Base-by-base conservation (phyloP, 2,329 filamentous ascomycete genomes). In the Aspergillus ibericus region DNA sequence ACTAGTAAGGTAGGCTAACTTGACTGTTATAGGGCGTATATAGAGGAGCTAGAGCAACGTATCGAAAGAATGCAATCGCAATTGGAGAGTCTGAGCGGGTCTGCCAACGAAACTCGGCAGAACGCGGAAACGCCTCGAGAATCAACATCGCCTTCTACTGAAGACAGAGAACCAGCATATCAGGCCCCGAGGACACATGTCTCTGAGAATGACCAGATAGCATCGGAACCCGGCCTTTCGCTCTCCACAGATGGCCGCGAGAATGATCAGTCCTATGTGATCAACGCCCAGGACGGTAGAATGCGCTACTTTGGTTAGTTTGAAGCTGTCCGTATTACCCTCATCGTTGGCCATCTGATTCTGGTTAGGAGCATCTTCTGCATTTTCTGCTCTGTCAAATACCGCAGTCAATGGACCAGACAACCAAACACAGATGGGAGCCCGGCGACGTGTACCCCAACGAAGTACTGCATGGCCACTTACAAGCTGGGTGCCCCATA, bases 271-370 rank as follows among this genome's bases (percentile, higher is more conserved):
- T 62, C 64, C 16, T 64, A 61, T 27, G 52, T 60, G 5, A 44
- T 66, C 10, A 52, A 59, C 34, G 55, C 56, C 9, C 56, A 58
- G 29, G 59, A 60, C 44, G 59, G 60, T 22, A 60, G 44, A 34
- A 65, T 64, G 58, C 63, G 65, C 13, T 66, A 62, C 47, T 66
- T 60, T 48, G 65, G 63, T 67, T 16, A 25, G 56, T 54, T 34
- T 36, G 10, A 16, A 10, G 5, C 36, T 16, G 13, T 25, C 5
- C 25, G 3, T 2, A 16, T 29, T 34, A 10, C 25, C 27, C 46
- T 20, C 27, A 46, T 12, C n/a, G 3, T 48, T 48, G 25, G 32
- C 42, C 13, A 16, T 27, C 40, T 62, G 9, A 44, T 48, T 50
- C 47, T 4, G 13, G 38, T 15, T 35, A 62, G 61, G 64, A 9